Conservation (phyloP, 352 stramenopile species). For the Plasmopara viticola region DNA sequence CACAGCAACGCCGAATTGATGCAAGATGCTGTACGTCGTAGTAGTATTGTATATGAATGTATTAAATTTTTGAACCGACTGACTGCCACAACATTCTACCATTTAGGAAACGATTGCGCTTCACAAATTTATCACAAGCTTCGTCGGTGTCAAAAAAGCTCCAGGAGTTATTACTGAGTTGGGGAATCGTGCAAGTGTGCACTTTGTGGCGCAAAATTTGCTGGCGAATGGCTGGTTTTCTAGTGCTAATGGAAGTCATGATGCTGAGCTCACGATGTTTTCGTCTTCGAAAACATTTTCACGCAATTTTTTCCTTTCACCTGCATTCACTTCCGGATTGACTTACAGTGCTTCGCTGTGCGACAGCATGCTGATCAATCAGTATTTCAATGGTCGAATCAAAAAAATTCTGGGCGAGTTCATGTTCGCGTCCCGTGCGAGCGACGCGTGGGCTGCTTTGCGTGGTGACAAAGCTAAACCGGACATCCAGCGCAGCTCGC, state of each 20-base stretch:
- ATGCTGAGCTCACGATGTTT: constrained; percentile 32
- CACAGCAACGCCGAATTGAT: constrained; percentile 63
- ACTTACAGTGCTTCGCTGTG: constrained; percentile 83
- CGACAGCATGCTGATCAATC: constrained; percentile 83
- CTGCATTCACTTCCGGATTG: constrained; percentile 73
- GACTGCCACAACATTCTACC: background rate
- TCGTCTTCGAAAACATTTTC: constrained; percentile 55
- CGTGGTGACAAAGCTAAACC: constrained; percentile 32
- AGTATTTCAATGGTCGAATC: constrained; percentile 85
- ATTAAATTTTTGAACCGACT: too few relatives aligned
- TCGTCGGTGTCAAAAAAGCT: constrained; percentile 51
- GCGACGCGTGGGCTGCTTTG: constrained; percentile 29
- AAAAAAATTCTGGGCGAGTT: constrained; percentile 84
- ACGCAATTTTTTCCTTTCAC: constrained; percentile 73
- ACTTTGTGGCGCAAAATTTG: constrained; percentile 80
- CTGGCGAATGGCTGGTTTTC: constrained; percentile 62
- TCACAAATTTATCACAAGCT: constrained; percentile 72
- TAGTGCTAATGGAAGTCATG: constrained; percentile 9
- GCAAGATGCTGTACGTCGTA: constrained; percentile 48
- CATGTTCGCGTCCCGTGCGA: constrained; percentile 76
- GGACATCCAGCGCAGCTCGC: constrained; percentile 54
- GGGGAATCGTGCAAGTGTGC: constrained; percentile 71
- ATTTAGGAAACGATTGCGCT: constrained; percentile 62
- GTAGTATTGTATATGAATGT: too few relatives aligned
- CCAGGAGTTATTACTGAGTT: constrained; percentile 75